Percentiles rank a stretch among this genome's conserved stretches.
phyloP scores from a whole-genome alignment of 1,284 basidiomycete genomes.

The Volvariella volvacea region DNA sequence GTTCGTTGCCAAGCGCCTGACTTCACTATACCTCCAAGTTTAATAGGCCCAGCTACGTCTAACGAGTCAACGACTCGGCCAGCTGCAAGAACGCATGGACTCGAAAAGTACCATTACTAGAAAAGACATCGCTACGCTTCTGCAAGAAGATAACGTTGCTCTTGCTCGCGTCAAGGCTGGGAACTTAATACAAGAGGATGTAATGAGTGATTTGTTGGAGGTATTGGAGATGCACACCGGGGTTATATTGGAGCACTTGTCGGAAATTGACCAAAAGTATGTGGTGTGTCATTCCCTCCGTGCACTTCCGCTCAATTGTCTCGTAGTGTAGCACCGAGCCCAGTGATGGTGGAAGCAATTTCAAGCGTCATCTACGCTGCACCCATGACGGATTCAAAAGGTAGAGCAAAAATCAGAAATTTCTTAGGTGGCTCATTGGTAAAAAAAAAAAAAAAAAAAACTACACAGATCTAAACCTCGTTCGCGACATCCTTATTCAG shows the following conservation, averaged over 20 bases:
- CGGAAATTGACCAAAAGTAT: constrained; percentile 49
- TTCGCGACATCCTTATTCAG: constrained; percentile 48
- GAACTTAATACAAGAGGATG: constrained; percentile 58
- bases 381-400: constrained; percentile 50
- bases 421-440: constrained; percentile 5
- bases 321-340: constrained; percentile 35
- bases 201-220: constrained; percentile 53
- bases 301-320: background rate
- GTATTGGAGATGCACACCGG: constrained; percentile 62
- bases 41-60: constrained; percentile 55
- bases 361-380: constrained; percentile 62
- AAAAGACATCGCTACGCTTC: constrained; percentile 57
- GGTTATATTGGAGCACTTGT: constrained; percentile 48
- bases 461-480: constrained; percentile 56
- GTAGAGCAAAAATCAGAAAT: constrained; percentile 23
- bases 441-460: too few relatives aligned
- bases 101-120: constrained; percentile 53
- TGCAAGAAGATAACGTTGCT: constrained; percentile 52
- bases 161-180: constrained; percentile 66
- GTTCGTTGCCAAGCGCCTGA: background rate
- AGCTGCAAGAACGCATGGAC: constrained; percentile 63
- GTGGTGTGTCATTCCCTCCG: constrained; percentile 8
- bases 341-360: constrained; percentile 52
- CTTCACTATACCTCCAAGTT: constrained; percentile 1
- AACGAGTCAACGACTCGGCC: constrained; percentile 58